Percentiles rank a stretch among this genome's conserved stretches.
Evolutionary conservation across 805 yeast genomes (phyloP).

Genomic region (Yarrowia keelungensis): DNA sequence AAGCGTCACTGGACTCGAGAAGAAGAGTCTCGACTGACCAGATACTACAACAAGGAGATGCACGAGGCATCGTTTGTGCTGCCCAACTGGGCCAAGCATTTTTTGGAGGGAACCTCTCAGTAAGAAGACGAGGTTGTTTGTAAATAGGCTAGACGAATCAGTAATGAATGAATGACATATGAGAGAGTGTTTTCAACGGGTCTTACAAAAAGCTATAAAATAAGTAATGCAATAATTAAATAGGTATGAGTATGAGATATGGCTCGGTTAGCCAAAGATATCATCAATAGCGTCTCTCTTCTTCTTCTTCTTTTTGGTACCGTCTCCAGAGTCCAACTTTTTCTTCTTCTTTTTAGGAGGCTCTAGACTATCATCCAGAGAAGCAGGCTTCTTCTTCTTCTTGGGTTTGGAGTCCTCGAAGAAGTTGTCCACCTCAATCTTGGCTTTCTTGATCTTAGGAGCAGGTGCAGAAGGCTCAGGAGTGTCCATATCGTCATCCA

Average conservation of each 20-base stretch:
- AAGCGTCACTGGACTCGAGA: slow-evolving; percentile 66
- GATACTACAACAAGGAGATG: slow-evolving; percentile 82
- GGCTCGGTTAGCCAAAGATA: slow-evolving; percentile 62
- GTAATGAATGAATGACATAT: slow-evolving; percentile 15
- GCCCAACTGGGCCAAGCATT: slow-evolving; percentile 85
- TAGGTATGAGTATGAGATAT: not conserved
- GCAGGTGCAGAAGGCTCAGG: not conserved
- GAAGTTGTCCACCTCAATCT: slow-evolving; percentile 16
- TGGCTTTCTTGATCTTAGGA: slow-evolving; percentile 3
- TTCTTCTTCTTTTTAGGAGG: slow-evolving; percentile 43
- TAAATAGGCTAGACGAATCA: not conserved
- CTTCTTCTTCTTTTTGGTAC: slow-evolving; percentile 54
- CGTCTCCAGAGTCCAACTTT: slow-evolving; percentile 14
- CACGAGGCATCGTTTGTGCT: slow-evolving; percentile 89
- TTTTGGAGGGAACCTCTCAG: slow-evolving; percentile 45
- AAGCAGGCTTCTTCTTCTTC: slow-evolving; percentile 38
- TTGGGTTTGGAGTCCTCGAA: slow-evolving; percentile 31
- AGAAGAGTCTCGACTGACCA: slow-evolving; percentile 69
- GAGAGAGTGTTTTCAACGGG: not conserved
- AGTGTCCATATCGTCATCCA: not conserved
- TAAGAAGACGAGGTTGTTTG: not conserved
- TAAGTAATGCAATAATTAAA: slow-evolving; percentile 7
- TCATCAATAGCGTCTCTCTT: slow-evolving; percentile 70
- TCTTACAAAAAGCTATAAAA: too few species aligned
- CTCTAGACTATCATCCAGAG: slow-evolving; percentile 22